A percentile compares a stretch with the other conserved stretches of the same genome.
These are phyloP conservation scores for Brassica cretica DNA, from an alignment of 345 rosid genomes.

Conservation along the genomic window DNA sequence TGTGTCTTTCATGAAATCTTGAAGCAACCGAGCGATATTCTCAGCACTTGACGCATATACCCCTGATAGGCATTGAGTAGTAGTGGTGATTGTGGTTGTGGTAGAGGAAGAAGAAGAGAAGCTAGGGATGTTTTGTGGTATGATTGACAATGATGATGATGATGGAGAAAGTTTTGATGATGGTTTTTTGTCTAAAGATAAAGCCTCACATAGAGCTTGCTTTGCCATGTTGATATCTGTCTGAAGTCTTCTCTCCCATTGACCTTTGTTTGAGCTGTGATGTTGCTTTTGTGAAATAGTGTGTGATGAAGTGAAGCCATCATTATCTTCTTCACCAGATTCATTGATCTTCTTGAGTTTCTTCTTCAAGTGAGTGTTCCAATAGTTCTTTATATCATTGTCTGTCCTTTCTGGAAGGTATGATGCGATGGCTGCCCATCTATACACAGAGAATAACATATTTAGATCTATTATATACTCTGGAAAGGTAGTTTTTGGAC, in stretches of 20 bases:
- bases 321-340: conserved; percentile 30
- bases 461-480: conserved; percentile 20
- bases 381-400: conserved; percentile 89
- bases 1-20: conserved; percentile 61
- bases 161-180: conserved; percentile 26
- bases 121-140: conserved; percentile 30
- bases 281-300: conserved; percentile 29
- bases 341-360: conserved; percentile 67
- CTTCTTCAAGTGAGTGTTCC: conserved; percentile 95
- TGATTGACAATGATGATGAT: conserved; percentile 11
- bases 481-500: not conserved
- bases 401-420: conserved; percentile 98
- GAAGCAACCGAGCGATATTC: conserved; percentile 66
- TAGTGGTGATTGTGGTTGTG: conserved; percentile 32
- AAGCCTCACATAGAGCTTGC: conserved; percentile 82
- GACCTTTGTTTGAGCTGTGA: conserved; percentile 59
- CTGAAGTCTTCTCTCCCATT: conserved; percentile 93
- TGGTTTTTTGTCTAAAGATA: conserved; percentile 61
- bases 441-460: conserved; percentile 35
- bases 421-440: conserved; percentile 99
- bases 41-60: conserved; percentile 69
- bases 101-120: conserved; percentile 39
- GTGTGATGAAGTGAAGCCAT: conserved; percentile 30
- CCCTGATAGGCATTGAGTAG: conserved; percentile 32
- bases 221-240: conserved; percentile 85